Conservation (phyloP, 2,329 filamentous ascomycete genomes). For the Pseudogymnoascus sp. region DNA sequence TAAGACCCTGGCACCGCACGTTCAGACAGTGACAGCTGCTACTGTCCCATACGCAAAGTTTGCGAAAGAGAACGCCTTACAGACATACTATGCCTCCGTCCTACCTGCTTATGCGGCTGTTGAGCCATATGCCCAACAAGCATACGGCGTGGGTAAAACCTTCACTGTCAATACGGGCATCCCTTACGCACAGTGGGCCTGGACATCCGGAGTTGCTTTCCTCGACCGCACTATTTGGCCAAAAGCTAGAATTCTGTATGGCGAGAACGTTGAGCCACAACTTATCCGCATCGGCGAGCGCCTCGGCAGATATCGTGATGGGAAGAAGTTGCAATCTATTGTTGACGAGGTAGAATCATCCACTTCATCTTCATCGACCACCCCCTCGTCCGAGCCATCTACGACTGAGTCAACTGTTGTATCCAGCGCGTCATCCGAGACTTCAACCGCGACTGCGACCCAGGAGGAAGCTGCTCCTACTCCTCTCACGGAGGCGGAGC, state of each 20-base stretch:
- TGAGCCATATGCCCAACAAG: slow-evolving; percentile 63
- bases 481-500: slow-evolving; percentile 38
- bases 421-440: slow-evolving; percentile 10
- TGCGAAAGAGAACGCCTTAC: slow-evolving; percentile 51
- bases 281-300: slow-evolving; percentile 85
- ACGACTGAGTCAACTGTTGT: slow-evolving; percentile 16
- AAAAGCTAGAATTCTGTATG: slow-evolving; percentile 69
- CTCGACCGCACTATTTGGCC: slow-evolving; percentile 74
- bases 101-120: slow-evolving; percentile 68
- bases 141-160: slow-evolving; percentile 57
- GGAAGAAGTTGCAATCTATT: slow-evolving; percentile 52
- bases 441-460: slow-evolving; percentile 14
- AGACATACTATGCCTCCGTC: slow-evolving; percentile 64
- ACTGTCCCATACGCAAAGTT: slow-evolving; percentile 66
- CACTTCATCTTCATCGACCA: slow-evolving; percentile 24
- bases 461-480: slow-evolving; percentile 24
- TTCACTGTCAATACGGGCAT: slow-evolving; percentile 63
- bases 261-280: slow-evolving; percentile 91
- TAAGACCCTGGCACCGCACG: slow-evolving; percentile 61
- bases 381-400: slow-evolving; percentile 20
- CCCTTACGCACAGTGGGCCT: slow-evolving; percentile 63
- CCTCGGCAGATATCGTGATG: slow-evolving; percentile 63
- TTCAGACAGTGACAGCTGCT: slow-evolving; percentile 50
- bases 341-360: slow-evolving; percentile 43
- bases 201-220: slow-evolving; percentile 61